These are phyloP conservation scores for Pleoardoris graminearum DNA, from an alignment of 2,329 filamentous ascomycete species.

Conservation along the genomic window DNA sequence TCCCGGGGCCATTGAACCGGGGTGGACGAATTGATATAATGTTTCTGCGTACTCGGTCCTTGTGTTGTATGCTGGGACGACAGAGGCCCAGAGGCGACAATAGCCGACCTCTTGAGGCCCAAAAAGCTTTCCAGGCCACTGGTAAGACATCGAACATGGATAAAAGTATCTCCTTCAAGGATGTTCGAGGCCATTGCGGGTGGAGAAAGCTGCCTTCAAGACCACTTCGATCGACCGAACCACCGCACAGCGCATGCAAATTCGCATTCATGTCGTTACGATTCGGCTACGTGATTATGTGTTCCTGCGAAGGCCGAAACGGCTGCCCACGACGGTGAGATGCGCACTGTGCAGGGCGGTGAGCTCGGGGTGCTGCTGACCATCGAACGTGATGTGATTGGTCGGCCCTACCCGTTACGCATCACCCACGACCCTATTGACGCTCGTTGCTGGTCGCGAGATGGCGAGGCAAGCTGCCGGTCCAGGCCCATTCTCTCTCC, in stretches of 20 bases:
- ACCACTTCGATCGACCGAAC: not conserved
- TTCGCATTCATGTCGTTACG: not conserved
- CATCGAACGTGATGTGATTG: slow-evolving; percentile 17
- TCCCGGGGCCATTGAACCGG: too few relatives aligned
- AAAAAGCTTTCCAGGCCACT: too few relatives aligned
- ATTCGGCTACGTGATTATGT: slow-evolving; percentile 1
- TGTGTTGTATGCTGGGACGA: too few relatives aligned
- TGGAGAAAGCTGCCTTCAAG: not conserved
- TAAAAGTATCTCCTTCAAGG: too few relatives aligned
- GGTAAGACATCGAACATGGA: too few relatives aligned
- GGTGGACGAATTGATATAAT: too few relatives aligned
- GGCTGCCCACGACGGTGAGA: not conserved
- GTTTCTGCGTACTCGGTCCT: too few relatives aligned
- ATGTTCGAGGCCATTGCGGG: too few relatives aligned
- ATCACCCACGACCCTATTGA: slow-evolving; percentile 6
- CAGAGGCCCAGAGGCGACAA: too few relatives aligned
- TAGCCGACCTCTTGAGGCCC: too few relatives aligned
- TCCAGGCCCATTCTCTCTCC: not conserved
- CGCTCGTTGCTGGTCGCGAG: slow-evolving; percentile 5
- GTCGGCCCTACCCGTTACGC: slow-evolving; percentile 11
- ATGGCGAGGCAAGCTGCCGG: slow-evolving; percentile 5
- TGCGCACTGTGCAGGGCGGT: too few relatives aligned
- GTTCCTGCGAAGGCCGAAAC: not conserved
- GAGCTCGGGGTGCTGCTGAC: slow-evolving; percentile 13
- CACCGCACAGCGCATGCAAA: not conserved